Conservation (phyloP, 2,329 filamentous ascomycete genomes). For the Ceratocystis smalleyi region DNA sequence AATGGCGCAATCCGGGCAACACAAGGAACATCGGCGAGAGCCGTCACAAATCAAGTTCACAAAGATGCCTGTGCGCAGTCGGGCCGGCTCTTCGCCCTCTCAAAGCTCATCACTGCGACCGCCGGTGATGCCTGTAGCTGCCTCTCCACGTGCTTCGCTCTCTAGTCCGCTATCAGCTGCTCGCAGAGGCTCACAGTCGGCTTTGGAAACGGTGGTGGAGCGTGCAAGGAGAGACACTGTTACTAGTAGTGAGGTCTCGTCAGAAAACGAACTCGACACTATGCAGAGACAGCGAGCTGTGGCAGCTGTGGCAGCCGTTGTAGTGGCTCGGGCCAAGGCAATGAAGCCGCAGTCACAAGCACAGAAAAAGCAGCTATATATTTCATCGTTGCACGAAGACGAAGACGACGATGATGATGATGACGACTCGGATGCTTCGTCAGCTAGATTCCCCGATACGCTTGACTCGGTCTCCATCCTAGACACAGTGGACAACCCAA, state of each 20-base stretch:
- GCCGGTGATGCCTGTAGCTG: conserved; percentile 28
- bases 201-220: conserved; percentile 54
- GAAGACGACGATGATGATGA: conserved; percentile 42
- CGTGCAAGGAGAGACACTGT: conserved; percentile 58
- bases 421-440: conserved; percentile 43
- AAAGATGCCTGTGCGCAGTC: conserved; percentile 79
- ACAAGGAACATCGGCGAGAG: conserved; percentile 32
- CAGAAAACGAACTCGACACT: conserved; percentile 61
- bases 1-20: conserved; percentile 35
- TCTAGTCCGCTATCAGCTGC: conserved; percentile 21
- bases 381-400: conserved; percentile 40
- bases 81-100: conserved; percentile 77
- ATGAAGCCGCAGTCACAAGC: neutral
- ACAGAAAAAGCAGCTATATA: conserved; percentile 35
- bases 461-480: conserved; percentile 58
- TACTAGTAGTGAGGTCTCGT: conserved; percentile 70
- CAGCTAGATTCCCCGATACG: conserved; percentile 48
- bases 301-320: conserved; percentile 38
- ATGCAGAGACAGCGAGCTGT: conserved; percentile 50
- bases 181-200: conserved; percentile 55
- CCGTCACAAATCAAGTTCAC: conserved; percentile 88
- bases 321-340: conserved; percentile 27
- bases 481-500: conserved; percentile 44
- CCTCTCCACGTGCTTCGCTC: conserved; percentile 30
- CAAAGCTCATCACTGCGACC: conserved; percentile 49